Evolutionary conservation across 495 filamentous ascomycete genomes (phyloP), one percentile per base, ranked within the genome.

Genomic region (Penicillium cataractarum): DNA sequence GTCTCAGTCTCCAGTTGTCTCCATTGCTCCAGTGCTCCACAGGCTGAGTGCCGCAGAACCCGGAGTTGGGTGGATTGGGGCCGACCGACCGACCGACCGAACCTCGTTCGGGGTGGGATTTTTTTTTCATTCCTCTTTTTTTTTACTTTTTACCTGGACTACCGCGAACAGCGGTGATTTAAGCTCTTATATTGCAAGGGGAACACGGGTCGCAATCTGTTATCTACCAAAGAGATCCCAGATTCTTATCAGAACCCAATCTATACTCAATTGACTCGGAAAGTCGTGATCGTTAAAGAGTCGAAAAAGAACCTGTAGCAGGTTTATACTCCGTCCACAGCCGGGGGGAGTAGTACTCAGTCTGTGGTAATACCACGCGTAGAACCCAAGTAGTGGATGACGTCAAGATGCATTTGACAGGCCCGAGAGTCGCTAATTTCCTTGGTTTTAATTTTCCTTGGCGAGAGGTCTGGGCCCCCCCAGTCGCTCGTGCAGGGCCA

Each of bases 391-490:
- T 13, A 60, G 22, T 61, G 44, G 7, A 65, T 72, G 67, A 72
- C 54, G 70, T 72, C 70, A 72, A 27, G 35, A 54, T 59, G 61
- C 65, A 65, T 26, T 50, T 62, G 67, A 64, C 65, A 66, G 67
- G 56, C 67, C 60, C 49, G 62, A 56, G 67, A 51, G 64, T 61
- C 51, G 62, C n/a, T 33, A 19, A 55, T 22, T 72, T 59, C 67
- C 70, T 71, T 72, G 67, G 70, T 68, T 67, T 72, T 29, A 6
- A 46, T n/a, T 46, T 39, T 58, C 42, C 62, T 68, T 65, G 63
- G 64, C 62, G 51, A n/a, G 50, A 26, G 58, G 65, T 39, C 56
- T 57, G 50, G 70, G 65, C 63, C 69, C 52, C 58, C 39, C 26
- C 46, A 24, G 32, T 40, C 48, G 24, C 32, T 54, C 29, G 31